phyloP scores from a whole-genome alignment of 352 stramenopile species.

The Phytophthora ramorum region DNA sequence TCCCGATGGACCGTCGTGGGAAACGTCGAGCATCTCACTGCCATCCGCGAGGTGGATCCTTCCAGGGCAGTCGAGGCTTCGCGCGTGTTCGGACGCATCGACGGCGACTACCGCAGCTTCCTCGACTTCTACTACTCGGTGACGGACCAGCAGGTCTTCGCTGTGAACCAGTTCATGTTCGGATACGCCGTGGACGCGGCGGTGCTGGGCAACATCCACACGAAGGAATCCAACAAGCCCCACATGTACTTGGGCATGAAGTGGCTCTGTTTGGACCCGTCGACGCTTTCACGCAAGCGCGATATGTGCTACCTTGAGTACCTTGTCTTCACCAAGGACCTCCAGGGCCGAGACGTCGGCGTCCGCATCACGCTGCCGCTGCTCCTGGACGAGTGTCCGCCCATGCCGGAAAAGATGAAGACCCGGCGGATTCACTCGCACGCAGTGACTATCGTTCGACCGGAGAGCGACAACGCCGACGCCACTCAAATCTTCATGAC shows the following conservation, averaged over 20 bases:
- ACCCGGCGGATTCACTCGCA: conserved; percentile 61
- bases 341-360: conserved; percentile 61
- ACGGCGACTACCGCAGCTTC: conserved; percentile 67
- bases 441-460: conserved; percentile 62
- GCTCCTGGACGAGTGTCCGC: conserved; percentile 63
- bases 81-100: conserved; percentile 67
- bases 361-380: conserved; percentile 76
- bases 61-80: conserved; percentile 42
- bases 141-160: conserved; percentile 60
- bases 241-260: conserved; percentile 85
- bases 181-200: conserved; percentile 68
- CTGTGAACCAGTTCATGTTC: conserved; percentile 76
- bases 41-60: conserved; percentile 46
- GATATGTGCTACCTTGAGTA: conserved; percentile 85
- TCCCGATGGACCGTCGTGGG: conserved; percentile 44
- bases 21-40: conserved; percentile 47
- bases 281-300: conserved; percentile 64
- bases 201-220: conserved; percentile 80
- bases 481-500: conserved; percentile 69
- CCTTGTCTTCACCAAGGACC: conserved; percentile 72
- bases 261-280: conserved; percentile 72
- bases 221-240: conserved; percentile 42
- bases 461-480: conserved; percentile 41
- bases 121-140: conserved; percentile 78
- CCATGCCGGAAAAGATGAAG: conserved; percentile 55